A percentile compares a stretch with the other conserved stretches of the same genome.
These are phyloP conservation scores for Volvox carteri DNA, from an alignment of 163 green algal species.

Conservation along the genomic window DNA sequence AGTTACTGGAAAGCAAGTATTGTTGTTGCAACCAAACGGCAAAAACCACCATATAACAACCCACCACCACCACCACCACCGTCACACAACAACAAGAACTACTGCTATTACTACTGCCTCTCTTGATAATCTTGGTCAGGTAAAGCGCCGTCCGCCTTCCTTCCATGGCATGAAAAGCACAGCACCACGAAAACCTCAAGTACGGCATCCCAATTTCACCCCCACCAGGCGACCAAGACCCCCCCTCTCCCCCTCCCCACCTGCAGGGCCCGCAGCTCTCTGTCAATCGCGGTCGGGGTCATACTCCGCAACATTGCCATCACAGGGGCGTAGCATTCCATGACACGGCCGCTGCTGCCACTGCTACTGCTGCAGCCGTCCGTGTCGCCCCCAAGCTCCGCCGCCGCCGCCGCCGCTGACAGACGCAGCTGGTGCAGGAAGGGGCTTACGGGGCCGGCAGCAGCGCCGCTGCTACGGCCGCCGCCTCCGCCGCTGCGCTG, in stretches of 20 bases:
- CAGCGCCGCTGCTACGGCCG: neutral
- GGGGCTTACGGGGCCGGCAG: conserved; percentile 2
- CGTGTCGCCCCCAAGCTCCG: neutral
- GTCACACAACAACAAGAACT: no score
- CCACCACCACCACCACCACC: no score
- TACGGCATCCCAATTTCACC: no score
- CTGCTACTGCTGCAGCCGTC: neutral
- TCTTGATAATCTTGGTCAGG: no score
- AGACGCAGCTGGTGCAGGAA: conserved; percentile 67
- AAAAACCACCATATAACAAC: no score
- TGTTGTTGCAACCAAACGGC: no score
- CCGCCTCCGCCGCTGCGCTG: neutral
- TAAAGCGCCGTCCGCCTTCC: no score
- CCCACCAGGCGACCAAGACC: no score
- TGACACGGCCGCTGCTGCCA: neutral
- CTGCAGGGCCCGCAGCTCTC: conserved; percentile 80
- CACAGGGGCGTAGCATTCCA: conserved; percentile 64
- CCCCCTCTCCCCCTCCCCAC: conserved; percentile 35
- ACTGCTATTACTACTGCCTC: no score
- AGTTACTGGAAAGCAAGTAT: no score
- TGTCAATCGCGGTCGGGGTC: conserved; percentile 77
- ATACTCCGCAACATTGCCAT: conserved; percentile 73
- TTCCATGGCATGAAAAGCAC: no score
- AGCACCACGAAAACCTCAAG: no score
- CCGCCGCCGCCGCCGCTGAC: conserved; percentile 61